Base-by-base conservation (phyloP, 2,329 filamentous ascomycete genomes). In the Exophiala sideris region DNA sequence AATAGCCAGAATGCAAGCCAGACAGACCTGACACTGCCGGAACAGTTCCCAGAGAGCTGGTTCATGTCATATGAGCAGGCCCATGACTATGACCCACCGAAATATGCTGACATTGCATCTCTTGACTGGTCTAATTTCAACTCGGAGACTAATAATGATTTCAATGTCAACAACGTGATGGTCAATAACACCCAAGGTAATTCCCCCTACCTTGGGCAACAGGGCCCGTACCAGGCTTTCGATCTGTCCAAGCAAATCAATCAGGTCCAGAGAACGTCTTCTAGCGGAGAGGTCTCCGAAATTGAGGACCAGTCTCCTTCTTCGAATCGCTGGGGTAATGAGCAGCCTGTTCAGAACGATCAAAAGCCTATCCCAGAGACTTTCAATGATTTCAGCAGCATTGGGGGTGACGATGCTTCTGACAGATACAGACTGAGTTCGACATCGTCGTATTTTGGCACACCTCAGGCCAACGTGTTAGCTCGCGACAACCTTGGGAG, bases 91-190 rank as follows among this genome's bases (percentile, higher is more conserved):
- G 75, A 78, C 5, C 58, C 62, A 6, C 60, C 58, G 9, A 52
- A 57, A 41, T 45, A 51, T 36, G 52, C 46, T 10, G 56, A 59
- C 34, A n/a, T 56, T 4, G 54, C 57, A 10, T 57, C 50, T 3
- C 71, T 76, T 20, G 76, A 78, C 62, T 78, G 76, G 76, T 75
- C 74, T 3, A 74, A 70, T 33, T 72, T 76, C 57, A 74, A 75
- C 36, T 60, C 77, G 11, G 52, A 54, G 29, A 29, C 38, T n/a
- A 55, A 20, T n/a, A 42, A 39, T 29, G 45, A 48, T 21, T 14
- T 44, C 6, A 44, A 54, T 36, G 16, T 38, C 14, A 55, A 21
- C 8, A 46, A 36, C 29, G 45, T 45, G 20, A 41, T 38, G 9
- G 46, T 54, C 41, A 55, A 47, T 41, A 50, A 36, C 16, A 56